Conservation (phyloP, 306 rosid species). For the Cucurbita maxima region DNA sequence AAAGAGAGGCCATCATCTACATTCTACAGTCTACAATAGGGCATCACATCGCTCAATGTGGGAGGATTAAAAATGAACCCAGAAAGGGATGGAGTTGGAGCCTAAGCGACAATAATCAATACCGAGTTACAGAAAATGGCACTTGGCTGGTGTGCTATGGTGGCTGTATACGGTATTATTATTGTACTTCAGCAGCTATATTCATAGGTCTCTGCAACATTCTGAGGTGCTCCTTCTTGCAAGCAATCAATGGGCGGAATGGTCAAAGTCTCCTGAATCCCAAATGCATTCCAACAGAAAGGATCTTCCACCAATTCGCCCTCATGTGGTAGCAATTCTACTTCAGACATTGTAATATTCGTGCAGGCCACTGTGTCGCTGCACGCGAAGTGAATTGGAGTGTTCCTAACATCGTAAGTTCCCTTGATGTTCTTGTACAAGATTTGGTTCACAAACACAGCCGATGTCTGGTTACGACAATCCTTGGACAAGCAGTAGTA, state of each 20-base stretch:
- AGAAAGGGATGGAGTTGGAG: constrained; percentile 17
- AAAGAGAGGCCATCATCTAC: not conserved
- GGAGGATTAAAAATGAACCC: constrained; percentile 10
- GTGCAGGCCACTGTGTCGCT: constrained; percentile 82
- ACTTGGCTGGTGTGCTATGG: not conserved
- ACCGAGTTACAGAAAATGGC: not conserved
- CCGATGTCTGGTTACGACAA: constrained; percentile 70
- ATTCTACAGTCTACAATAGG: not conserved
- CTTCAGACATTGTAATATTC: constrained; percentile 66
- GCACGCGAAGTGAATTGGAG: constrained; percentile 92
- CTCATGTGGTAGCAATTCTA: constrained; percentile 69
- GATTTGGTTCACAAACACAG: constrained; percentile 51
- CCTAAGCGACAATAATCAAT: constrained; percentile 1
- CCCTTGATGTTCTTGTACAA: constrained; percentile 64
- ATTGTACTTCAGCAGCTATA: constrained; percentile 28
- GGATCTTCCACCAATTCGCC: constrained; percentile 73
- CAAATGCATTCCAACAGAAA: constrained; percentile 94
- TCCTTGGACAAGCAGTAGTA: constrained; percentile 68
- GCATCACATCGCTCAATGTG: constrained; percentile 16
- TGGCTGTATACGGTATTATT: not conserved
- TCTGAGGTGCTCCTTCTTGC: constrained; percentile 57
- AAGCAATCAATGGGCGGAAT: constrained; percentile 82
- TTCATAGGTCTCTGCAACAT: constrained; percentile 16
- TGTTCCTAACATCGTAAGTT: constrained; percentile 67
- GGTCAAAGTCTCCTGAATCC: constrained; percentile 53